These are phyloP conservation scores for Leccinum variicolor DNA, from an alignment of 768 basidiomycete species.

Conservation along the genomic window DNA sequence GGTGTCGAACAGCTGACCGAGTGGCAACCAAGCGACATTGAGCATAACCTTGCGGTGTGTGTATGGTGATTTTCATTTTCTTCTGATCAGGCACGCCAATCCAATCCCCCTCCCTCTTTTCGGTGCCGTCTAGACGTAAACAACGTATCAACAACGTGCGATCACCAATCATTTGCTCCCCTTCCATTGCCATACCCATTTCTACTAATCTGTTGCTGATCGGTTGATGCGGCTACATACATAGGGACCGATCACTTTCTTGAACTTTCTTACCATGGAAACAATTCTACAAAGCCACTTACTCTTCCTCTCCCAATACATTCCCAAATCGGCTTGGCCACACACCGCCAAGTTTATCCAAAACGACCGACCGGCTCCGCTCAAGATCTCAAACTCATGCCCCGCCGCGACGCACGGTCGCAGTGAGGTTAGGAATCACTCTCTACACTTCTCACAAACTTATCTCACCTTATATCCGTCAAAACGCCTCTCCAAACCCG, in stretches of 20 bases:
- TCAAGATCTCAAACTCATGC: constrained; percentile 9
- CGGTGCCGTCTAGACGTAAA: constrained; percentile 31
- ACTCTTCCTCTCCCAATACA: background rate
- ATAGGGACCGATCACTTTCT: constrained; percentile 15
- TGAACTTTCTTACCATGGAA: constrained; percentile 29
- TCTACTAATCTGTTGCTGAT: constrained; percentile 22
- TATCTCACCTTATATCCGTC: constrained; percentile 20
- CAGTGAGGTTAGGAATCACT: constrained; percentile 11
- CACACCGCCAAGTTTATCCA: background rate
- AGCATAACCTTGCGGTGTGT: constrained; percentile 14
- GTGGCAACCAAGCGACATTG: constrained; percentile 15
- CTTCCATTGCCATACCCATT: constrained; percentile 20
- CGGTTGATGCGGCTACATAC: constrained; percentile 15
- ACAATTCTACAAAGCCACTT: constrained; percentile 15
- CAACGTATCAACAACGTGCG: constrained; percentile 26
- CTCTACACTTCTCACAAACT: background rate
- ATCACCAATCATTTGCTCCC: constrained; percentile 22
- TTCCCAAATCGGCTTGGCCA: background rate
- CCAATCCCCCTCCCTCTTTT: constrained; percentile 25
- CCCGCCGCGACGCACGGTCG: constrained; percentile 8
- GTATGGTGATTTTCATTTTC: constrained; percentile 21
- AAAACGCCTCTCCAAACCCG: constrained; percentile 17
- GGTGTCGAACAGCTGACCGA: constrained; percentile 6
- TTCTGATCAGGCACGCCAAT: constrained; percentile 27
- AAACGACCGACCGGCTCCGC: background rate